Conservation (phyloP, 805 yeast species). For the Groenewaldozyma salmanticensis region DNA sequence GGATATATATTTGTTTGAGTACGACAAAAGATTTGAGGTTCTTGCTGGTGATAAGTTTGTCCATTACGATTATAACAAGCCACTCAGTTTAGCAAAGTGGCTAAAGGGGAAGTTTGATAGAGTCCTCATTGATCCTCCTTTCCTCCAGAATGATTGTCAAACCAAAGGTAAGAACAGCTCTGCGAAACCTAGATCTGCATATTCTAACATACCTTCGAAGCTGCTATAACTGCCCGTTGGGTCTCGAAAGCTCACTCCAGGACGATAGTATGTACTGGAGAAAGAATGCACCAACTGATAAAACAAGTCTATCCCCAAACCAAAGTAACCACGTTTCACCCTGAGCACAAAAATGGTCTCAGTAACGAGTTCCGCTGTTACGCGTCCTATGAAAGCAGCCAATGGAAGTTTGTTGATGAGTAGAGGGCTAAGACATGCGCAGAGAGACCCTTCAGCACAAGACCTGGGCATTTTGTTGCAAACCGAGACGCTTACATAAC, state of each 20-base stretch:
- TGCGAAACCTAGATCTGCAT: too few species aligned
- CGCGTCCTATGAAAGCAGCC: slow-evolving; percentile 59
- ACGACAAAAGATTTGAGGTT: slow-evolving; percentile 63
- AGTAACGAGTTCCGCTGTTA: slow-evolving; percentile 85
- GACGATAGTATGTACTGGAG: slow-evolving; percentile 78
- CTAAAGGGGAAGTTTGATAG: slow-evolving; percentile 59
- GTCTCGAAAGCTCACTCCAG: slow-evolving; percentile 35
- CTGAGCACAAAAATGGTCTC: slow-evolving; percentile 77
- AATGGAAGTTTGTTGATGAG: slow-evolving; percentile 45
- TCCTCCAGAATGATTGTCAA: slow-evolving; percentile 74
- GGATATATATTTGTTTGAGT: slow-evolving; percentile 71
- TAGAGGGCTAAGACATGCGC: too few species aligned
- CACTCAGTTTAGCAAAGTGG: slow-evolving; percentile 48
- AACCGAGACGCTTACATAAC: too few species aligned
- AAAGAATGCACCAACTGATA: slow-evolving; percentile 67
- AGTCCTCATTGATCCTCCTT: slow-evolving; percentile 80
- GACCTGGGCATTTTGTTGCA: too few species aligned
- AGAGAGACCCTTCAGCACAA: too few species aligned
- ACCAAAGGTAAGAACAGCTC: slow-evolving; percentile 40
- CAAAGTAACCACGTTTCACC: slow-evolving; percentile 54
- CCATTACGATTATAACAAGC: slow-evolving; percentile 67
- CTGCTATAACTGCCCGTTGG: slow-evolving; percentile 52
- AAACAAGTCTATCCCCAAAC: slow-evolving; percentile 54
- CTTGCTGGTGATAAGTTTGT: slow-evolving; percentile 65
- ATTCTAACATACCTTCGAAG: too few species aligned